These are phyloP conservation scores for Calonectria pauciramosa DNA, from an alignment of 2,329 filamentous ascomycete species.

Conservation along the genomic window DNA sequence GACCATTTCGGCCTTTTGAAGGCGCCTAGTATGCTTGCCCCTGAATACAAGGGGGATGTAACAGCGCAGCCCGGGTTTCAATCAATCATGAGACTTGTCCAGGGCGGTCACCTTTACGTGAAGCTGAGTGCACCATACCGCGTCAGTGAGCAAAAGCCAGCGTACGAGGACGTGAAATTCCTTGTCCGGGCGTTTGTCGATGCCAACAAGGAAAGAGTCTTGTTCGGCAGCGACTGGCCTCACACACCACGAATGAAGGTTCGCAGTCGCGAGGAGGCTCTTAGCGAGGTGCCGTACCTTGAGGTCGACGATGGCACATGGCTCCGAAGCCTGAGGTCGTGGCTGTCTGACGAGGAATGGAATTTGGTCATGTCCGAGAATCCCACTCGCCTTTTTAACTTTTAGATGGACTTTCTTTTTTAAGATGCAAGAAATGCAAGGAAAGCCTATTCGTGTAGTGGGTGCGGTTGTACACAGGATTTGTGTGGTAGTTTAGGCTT, in stretches of 20 bases:
- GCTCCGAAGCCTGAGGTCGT: conserved; percentile 38
- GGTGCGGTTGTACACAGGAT: not conserved
- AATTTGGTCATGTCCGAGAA: conserved; percentile 36
- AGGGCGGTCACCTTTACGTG: conserved; percentile 49
- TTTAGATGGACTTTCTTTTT: not conserved
- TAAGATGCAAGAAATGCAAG: too few species aligned
- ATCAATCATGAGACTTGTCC: conserved; percentile 44
- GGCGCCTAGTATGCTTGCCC: conserved; percentile 48
- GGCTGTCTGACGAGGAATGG: conserved; percentile 44
- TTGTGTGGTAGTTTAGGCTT: not conserved
- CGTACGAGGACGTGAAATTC: conserved; percentile 48
- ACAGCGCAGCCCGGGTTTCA: conserved; percentile 43
- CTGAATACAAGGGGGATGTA: conserved; percentile 37
- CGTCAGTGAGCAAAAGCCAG: conserved; percentile 46
- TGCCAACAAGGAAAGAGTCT: conserved; percentile 48
- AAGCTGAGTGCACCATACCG: conserved; percentile 56
- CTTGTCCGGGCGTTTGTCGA: conserved; percentile 49
- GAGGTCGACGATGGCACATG: conserved; percentile 43
- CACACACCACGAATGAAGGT: conserved; percentile 55
- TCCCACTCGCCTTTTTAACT: conserved; percentile 24
- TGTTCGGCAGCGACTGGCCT: conserved; percentile 58
- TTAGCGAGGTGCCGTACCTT: conserved; percentile 47
- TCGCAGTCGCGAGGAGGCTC: conserved; percentile 48
- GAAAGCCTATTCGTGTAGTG: not conserved
- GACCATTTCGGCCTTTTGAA: conserved; percentile 56